Evolutionary conservation across 2,329 filamentous ascomycete species (phyloP).

Genomic region (Tothia fuscella): DNA sequence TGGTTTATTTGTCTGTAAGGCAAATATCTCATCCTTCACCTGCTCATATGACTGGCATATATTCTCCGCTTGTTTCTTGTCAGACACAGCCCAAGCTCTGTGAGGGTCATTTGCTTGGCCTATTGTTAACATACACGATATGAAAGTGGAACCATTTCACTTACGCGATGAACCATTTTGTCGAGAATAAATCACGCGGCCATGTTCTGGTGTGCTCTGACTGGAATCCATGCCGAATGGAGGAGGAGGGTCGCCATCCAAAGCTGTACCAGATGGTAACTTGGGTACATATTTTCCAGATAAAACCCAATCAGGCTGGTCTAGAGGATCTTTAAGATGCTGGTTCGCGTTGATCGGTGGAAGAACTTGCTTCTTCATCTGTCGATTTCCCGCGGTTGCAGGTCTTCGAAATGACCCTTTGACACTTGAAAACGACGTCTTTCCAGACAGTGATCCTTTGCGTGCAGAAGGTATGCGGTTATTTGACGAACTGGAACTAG

Average conservation of each 20-base stretch:
- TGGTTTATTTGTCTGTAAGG: slow-evolving; percentile 3
- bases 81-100: slow-evolving; percentile 5
- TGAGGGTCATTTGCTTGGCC: no score
- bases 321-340: slow-evolving; percentile 18
- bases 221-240: no score
- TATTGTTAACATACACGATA: no score
- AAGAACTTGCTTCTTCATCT: slow-evolving; percentile 4
- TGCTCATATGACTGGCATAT: slow-evolving; percentile 11
- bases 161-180: no score
- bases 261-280: slow-evolving; percentile 22
- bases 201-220: no score
- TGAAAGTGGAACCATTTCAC: no score
- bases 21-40: slow-evolving; percentile 9
- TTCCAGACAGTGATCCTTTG: background rate
- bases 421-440: slow-evolving; percentile 3
- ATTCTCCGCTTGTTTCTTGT: slow-evolving; percentile 3
- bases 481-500: slow-evolving; percentile 4
- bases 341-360: slow-evolving; percentile 11
- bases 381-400: background rate
- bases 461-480: background rate
- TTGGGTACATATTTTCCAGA: slow-evolving; percentile 20
- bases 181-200: background rate
- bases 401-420: slow-evolving; percentile 15
- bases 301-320: slow-evolving; percentile 22
- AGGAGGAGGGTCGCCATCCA: slow-evolving; percentile 16